Percentiles rank a stretch among this genome's conserved stretches.
These are phyloP conservation scores for Glutinoglossum americanum DNA, from an alignment of 495 filamentous ascomycete genomes.

Conservation along the genomic window DNA sequence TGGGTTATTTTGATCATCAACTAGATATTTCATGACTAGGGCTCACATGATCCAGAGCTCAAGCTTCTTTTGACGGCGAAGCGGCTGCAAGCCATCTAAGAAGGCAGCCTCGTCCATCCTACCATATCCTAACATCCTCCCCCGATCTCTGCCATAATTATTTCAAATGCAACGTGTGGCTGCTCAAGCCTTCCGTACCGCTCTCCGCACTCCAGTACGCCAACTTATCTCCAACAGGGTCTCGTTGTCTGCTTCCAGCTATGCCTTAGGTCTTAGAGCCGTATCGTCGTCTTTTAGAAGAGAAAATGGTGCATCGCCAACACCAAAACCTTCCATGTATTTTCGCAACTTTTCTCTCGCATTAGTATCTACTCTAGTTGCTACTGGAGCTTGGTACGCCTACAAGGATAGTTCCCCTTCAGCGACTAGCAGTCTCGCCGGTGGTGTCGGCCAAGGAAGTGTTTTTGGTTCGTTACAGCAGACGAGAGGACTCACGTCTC, in stretches of 20 bases:
- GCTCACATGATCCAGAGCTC: too few species aligned
- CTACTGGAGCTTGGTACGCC: conserved; percentile 43
- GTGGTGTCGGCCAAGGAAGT: conserved; percentile 11
- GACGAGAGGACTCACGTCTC: conserved; percentile 7
- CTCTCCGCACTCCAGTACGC: conserved; percentile 34
- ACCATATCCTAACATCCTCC: not conserved
- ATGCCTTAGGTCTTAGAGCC: conserved; percentile 24
- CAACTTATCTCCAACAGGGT: conserved; percentile 26
- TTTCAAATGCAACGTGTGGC: conserved; percentile 39
- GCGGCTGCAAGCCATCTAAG: not conserved
- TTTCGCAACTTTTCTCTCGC: conserved; percentile 40
- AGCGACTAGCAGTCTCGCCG: conserved; percentile 9
- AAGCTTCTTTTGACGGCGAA: too few species aligned
- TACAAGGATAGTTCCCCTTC: conserved; percentile 21
- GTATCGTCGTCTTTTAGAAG: conserved; percentile 19
- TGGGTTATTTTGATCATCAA: too few species aligned
- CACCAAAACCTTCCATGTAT: conserved; percentile 37
- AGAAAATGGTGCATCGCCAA: conserved; percentile 13
- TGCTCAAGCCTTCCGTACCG: conserved; percentile 37
- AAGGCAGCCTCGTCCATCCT: not conserved
- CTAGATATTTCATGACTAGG: too few species aligned
- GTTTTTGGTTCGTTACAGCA: not conserved
- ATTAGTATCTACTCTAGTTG: conserved; percentile 36
- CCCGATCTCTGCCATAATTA: not conserved
- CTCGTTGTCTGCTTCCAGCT: conserved; percentile 23